Evolutionary conservation across 208 protist genomes (phyloP).

Genomic region (Leishmania aethiopica): DNA sequence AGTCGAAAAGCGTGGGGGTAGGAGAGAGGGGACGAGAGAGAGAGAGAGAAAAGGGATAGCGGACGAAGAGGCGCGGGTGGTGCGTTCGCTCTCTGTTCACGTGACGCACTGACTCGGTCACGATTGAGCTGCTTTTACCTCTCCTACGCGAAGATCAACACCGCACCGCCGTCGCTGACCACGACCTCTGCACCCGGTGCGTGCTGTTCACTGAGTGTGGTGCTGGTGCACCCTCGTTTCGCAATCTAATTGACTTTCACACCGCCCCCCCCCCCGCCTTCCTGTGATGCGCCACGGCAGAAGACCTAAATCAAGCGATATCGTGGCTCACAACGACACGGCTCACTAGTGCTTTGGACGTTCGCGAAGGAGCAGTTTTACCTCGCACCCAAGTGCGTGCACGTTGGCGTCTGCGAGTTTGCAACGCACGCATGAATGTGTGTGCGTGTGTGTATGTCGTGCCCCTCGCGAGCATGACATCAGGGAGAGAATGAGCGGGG

Average conservation of each 20-base stretch:
- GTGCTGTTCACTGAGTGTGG: background rate
- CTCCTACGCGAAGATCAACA: background rate
- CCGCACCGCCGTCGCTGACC: background rate
- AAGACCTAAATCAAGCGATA: background rate
- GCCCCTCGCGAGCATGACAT: background rate
- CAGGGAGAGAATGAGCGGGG: background rate
- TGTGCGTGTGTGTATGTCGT: conserved; percentile 7
- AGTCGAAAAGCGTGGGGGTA: background rate
- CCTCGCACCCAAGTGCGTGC: background rate
- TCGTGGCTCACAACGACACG: background rate
- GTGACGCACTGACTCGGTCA: background rate
- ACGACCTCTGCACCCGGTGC: background rate
- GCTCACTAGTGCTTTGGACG: background rate
- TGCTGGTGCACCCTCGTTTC: background rate
- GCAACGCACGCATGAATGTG: background rate
- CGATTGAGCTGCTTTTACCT: background rate
- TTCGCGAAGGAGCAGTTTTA: background rate
- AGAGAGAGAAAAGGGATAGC: background rate
- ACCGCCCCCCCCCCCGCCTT: background rate
- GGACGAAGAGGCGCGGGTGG: background rate
- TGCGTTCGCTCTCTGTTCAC: background rate
- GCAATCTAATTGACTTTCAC: background rate
- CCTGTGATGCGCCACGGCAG: background rate
- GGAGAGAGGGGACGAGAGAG: background rate
- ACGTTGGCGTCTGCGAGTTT: background rate